Conservation (phyloP, 164 flowering plant genomes). For the Vitis rotundifolia region DNA sequence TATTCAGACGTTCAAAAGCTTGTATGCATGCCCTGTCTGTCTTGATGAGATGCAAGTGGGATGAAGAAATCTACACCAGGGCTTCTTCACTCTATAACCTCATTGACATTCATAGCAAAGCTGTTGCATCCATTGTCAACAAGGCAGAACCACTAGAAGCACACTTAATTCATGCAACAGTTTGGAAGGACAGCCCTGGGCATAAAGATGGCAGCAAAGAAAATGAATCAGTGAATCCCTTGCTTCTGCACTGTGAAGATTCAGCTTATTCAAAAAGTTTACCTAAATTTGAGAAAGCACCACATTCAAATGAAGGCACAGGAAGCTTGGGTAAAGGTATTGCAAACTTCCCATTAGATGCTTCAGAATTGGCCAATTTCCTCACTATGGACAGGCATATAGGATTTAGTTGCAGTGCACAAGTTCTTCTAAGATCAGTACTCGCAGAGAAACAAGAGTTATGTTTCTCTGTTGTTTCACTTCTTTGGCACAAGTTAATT, state of each 20-base stretch:
- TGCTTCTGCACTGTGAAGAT: conserved; percentile 19
- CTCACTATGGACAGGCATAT: conserved; percentile 84
- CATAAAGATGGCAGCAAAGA: conserved; percentile 35
- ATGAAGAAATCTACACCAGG: conserved; percentile 62
- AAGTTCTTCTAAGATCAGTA: conserved; percentile 70
- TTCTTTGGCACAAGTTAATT: conserved; percentile 90
- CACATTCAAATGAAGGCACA: conserved; percentile 35
- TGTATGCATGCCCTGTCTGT: conserved; percentile 87
- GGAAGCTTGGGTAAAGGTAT: conserved; percentile 46
- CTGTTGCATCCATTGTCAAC: conserved; percentile 86
- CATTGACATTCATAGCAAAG: conserved; percentile 84
- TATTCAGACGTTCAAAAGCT: conserved; percentile 84
- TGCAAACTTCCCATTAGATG: conserved; percentile 67
- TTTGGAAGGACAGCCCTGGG: conserved; percentile 44
- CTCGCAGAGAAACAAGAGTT: conserved; percentile 85
- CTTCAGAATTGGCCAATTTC: conserved; percentile 93
- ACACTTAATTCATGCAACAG: conserved; percentile 50
- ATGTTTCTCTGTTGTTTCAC: conserved; percentile 91
- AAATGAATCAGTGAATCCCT: conserved; percentile 33
- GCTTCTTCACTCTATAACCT: conserved; percentile 91
- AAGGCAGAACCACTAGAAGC: conserved; percentile 93
- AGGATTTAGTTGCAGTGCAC: conserved; percentile 78
- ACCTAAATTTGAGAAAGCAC: conserved; percentile 35
- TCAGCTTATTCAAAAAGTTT: conserved; percentile 26
- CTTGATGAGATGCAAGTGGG: conserved; percentile 89